Conservation (phyloP, 176 grass and related monocot genomes). For the Cenchrus americanus region DNA sequence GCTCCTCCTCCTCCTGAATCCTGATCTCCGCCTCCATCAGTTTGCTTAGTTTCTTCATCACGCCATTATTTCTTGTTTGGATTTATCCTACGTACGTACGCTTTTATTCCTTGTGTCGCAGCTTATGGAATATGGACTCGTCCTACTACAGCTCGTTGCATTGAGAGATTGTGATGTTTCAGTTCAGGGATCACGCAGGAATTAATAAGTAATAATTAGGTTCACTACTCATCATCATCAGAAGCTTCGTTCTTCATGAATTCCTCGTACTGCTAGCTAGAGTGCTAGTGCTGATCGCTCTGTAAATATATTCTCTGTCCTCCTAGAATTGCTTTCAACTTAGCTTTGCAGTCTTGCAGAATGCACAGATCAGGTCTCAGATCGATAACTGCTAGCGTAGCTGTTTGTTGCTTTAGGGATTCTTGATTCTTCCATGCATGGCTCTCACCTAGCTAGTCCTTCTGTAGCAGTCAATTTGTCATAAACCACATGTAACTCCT, state of each 20-base stretch:
- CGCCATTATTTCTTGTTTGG: slow-evolving; percentile 37
- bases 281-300: neutral
- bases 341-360: neutral
- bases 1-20: neutral
- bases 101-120: slow-evolving; percentile 46
- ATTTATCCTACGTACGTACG: slow-evolving; percentile 1
- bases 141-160: neutral
- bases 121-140: slow-evolving; percentile 25
- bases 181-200: slow-evolving; percentile 21
- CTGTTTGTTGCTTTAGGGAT: neutral
- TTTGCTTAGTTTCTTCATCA: slow-evolving; percentile 38
- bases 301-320: slow-evolving; percentile 23
- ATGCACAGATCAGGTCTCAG: neutral
- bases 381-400: neutral
- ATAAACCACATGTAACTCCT: neutral
- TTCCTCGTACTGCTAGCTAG: slow-evolving; percentile 6
- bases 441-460: neutral
- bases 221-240: neutral
- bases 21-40: slow-evolving; percentile 4
- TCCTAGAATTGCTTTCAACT: slow-evolving; percentile 5
- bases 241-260: slow-evolving; percentile 34
- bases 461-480: neutral
- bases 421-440: neutral
- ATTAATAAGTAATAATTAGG: neutral
- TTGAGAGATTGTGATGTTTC: slow-evolving; percentile 37